These are phyloP conservation scores for Kondoa subrosea DNA, from an alignment of 768 basidiomycete species.

Conservation along the genomic window DNA sequence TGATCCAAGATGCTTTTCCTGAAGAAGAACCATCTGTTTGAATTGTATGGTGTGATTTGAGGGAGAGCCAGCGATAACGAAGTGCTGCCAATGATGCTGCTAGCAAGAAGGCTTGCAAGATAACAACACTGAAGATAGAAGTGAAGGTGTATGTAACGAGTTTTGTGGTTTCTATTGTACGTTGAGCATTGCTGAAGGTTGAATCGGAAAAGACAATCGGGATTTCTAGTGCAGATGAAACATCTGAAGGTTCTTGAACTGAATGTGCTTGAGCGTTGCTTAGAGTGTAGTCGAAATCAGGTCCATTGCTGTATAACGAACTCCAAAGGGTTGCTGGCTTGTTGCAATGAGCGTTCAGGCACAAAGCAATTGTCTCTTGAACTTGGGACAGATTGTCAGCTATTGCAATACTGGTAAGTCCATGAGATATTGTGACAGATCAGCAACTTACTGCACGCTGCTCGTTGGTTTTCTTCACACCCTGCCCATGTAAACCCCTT, in stretches of 20 bases:
- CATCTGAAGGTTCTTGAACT: background rate
- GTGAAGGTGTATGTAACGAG: background rate
- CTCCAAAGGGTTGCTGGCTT: background rate
- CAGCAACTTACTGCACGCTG: background rate
- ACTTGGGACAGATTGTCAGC: background rate
- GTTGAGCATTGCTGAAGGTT: background rate
- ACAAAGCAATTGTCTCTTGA: background rate
- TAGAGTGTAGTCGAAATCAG: background rate
- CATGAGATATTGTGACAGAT: too few relatives aligned
- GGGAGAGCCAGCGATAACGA: background rate
- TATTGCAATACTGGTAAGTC: background rate
- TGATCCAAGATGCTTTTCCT: background rate
- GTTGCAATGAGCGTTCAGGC: background rate
- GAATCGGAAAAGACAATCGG: background rate
- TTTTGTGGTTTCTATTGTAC: background rate
- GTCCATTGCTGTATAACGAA: background rate
- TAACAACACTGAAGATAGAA: background rate
- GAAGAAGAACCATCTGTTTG: background rate
- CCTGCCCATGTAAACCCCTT: background rate
- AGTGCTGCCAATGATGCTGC: background rate
- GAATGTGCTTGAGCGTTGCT: background rate
- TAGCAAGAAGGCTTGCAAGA: background rate
- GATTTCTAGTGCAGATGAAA: background rate
- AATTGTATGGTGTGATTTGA: background rate
- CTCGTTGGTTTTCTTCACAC: background rate